Evolutionary conservation across 2,329 filamentous ascomycete genomes (phyloP), one percentile per base, ranked within the genome.

Genomic region (Coleophoma eucalyptorum): DNA sequence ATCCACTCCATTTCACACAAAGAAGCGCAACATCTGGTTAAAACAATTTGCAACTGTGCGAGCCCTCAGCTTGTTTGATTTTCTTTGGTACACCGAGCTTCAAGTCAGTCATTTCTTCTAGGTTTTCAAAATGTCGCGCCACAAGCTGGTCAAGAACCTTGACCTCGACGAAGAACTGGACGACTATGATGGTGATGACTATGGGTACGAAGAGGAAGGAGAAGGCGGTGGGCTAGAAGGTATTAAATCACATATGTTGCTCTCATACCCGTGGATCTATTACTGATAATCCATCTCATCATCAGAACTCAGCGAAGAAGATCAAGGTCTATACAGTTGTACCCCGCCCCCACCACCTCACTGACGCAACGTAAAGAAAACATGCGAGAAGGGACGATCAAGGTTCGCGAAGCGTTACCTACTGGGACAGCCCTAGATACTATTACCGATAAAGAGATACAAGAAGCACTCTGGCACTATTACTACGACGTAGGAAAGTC

Each of bases 401-500:
- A 85, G 56, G 87, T 95, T 34, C 78, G 81, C 52, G 75, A 76
- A 54, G 77, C 79, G 8, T 74, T 96, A n/a, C 86, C 83, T 6
- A 68, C 72, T 10, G 35, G 35, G 13, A 75, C 79, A 76, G 34
- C 71, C 68, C 50, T 63, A 21, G 58, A 55, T n/a, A 43, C 68
- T 64, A 72, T 80, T n/a, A 77, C 80, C 5, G 81, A 86, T 53
- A 73, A 76, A 35, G 87, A 96, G 64, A 93, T 97, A 55, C 84
- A 96, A 66, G 93, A 97, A 54, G 81, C 92, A 0, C 71, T 99
- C 15, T 97, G 91, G 90, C 84, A 99, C 69, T 97, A 97, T 69
- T 97, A 93, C 68, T 97, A 92, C 66, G 92, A 99, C 62, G 77
- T 96, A 31, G 87, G 84, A 51, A 96, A 96, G 69, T 84, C 90